phyloP scores from a whole-genome alignment of 805 yeast species.

The Sugiyamaella qingdaonensis region DNA sequence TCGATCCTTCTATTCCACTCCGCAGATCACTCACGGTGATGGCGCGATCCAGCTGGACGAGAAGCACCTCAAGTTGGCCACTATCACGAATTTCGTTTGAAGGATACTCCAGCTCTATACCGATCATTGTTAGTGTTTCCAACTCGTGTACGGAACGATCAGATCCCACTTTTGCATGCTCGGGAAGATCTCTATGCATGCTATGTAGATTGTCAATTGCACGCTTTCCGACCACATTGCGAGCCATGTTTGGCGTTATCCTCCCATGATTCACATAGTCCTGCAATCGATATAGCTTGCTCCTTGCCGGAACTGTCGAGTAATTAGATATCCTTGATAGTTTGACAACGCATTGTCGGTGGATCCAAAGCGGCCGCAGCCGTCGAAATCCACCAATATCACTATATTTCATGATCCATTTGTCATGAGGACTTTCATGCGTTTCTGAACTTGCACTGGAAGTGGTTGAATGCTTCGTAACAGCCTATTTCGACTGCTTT shows the following conservation, averaged over 20 bases:
- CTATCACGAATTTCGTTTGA: not conserved
- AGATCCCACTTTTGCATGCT: not conserved
- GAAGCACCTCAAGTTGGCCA: not conserved
- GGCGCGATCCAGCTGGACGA: not conserved
- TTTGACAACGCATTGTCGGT: not conserved
- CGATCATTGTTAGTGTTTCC: not conserved
- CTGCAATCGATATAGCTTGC: not conserved
- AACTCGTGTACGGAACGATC: not conserved
- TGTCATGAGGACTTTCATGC: no score
- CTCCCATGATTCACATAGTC: conserved; percentile 14
- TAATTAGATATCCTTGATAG: not conserved
- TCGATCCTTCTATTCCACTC: not conserved
- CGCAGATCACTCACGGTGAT: no score
- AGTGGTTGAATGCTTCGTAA: no score
- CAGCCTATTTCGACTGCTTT: no score
- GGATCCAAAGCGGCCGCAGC: not conserved
- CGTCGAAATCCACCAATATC: conserved; percentile 3
- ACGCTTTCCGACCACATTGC: not conserved
- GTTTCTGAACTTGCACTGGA: no score
- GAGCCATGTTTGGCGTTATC: conserved; percentile 5
- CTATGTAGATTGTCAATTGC: not conserved
- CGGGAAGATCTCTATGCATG: not conserved
- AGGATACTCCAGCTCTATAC: conserved; percentile 2
- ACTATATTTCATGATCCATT: conserved; percentile 3
- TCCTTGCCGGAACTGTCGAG: not conserved